Conservation (phyloP, 1,284 basidiomycete species). For the Cryptococcus sp. region DNA sequence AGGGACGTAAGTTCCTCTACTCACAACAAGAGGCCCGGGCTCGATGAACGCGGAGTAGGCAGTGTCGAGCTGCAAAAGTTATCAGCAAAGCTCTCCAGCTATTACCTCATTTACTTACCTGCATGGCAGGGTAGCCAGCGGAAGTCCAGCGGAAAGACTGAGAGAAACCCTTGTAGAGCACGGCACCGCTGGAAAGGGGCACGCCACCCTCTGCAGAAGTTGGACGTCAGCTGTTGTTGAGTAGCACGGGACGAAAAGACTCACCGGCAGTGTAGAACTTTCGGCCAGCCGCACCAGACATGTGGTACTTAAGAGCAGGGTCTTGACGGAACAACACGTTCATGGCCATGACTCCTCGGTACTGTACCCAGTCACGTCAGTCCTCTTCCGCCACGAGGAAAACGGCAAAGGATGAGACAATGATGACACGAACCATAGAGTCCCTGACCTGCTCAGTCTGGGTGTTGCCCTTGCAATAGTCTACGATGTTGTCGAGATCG, state of each 20-base stretch:
- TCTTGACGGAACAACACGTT: conserved; percentile 48
- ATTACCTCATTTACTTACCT: conserved; percentile 4
- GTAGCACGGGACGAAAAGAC: background rate
- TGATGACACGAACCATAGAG: conserved; percentile 29
- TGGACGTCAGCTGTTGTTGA: conserved; percentile 6
- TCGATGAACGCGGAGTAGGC: conserved; percentile 48
- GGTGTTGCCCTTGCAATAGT: conserved; percentile 36
- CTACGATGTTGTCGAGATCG: conserved; percentile 39
- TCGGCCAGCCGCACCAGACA: conserved; percentile 44
- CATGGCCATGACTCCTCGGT: conserved; percentile 27
- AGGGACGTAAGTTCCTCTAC: conserved; percentile 10
- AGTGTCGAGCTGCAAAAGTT: conserved; percentile 44
- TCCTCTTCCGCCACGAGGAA: conserved; percentile 26
- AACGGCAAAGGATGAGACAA: background rate
- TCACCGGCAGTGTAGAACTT: conserved; percentile 45
- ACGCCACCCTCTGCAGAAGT: conserved; percentile 22
- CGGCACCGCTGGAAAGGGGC: conserved; percentile 37
- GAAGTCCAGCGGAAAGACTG: conserved; percentile 36
- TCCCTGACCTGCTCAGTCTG: conserved; percentile 35
- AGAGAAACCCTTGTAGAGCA: conserved; percentile 47
- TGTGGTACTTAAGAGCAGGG: conserved; percentile 32
- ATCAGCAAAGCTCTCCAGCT: conserved; percentile 23
- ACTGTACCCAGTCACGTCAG: no score
- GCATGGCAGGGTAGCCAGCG: conserved; percentile 9
- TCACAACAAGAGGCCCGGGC: conserved; percentile 39